Base-by-base conservation (phyloP, 257 asterid species). In the Primulina tabacum region DNA sequence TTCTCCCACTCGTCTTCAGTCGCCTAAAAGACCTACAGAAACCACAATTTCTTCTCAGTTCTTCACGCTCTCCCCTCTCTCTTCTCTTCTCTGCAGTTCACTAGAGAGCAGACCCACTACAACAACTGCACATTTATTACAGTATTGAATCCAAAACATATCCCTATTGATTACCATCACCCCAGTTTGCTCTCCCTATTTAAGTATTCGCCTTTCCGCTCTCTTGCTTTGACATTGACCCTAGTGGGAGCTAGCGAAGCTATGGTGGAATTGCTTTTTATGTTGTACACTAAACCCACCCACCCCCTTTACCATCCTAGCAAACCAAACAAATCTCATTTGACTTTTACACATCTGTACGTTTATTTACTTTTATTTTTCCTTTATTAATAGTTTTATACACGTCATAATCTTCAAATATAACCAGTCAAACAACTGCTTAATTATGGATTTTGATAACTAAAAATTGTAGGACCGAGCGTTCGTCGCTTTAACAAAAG, bases 61-160 rank as follows among this genome's bases (percentile, higher is more conserved):
- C 63, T 59, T 62, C 64, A 68, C 72, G 33, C 8, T 34, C 59
- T 65, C 73, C 47, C 66, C 73, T 69, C 71, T 70, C 84, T 38
- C 62, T 64, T 65, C 58, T 38, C 77, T 68, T 72, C 65, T 72
- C 77, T 75, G 83, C 70, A 73, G 71, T 40, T 71, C 57, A 82
- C 81, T 76, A 83, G 68, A 80, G 82, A 65, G 78, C 86, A 80
- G 76, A 79, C 80, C 88, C 82, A 80, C 85, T 76, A 59, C 83
- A 79, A 77, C 89, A 84, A 87, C 78, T 82, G 88, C 83, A 73
- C 87, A 91, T 84, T 91, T 82, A 86, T 89, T 87, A 33, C 88
- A 78, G 73, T 77, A 64, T 81, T 78, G 86, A 78, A 82, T 78
- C 90, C 71, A 71, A 80, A 82, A 85, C 83, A 72, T 64, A 38